Percentiles rank a stretch among this genome's conserved stretches.
Evolutionary conservation across 768 basidiomycete genomes (phyloP).

Genomic region (Amanita jacksonii): DNA sequence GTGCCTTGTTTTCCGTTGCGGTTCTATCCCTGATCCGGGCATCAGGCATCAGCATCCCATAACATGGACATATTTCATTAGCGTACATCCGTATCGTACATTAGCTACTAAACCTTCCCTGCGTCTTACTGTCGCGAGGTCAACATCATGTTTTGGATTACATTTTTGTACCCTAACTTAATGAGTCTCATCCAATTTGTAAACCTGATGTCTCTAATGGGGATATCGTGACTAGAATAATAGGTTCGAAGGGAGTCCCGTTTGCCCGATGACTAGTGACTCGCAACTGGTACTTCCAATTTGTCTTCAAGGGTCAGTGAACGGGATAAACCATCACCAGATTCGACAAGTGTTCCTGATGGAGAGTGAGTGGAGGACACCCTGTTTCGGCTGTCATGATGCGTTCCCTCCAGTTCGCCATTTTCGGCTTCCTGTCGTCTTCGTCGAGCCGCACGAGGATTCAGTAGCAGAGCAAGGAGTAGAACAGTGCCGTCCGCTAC

Average conservation of each 20-base stretch:
- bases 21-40: too few relatives aligned
- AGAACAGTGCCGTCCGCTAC: conserved; percentile 55
- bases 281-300: too few relatives aligned
- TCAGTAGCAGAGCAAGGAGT: conserved; percentile 52
- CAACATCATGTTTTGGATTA: conserved; percentile 3
- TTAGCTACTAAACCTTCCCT: background rate
- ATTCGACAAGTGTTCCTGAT: background rate
- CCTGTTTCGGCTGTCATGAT: too few relatives aligned
- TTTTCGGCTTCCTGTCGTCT: conserved; percentile 10
- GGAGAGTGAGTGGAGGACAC: too few relatives aligned
- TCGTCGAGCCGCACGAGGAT: conserved; percentile 42
- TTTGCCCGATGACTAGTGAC: too few relatives aligned
- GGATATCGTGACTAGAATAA: background rate
- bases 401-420: background rate
- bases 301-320: too few relatives aligned
- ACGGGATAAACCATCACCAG: too few relatives aligned
- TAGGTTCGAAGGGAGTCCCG: background rate
- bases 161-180: conserved; percentile 3
- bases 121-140: background rate
- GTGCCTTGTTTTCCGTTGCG: too few relatives aligned
- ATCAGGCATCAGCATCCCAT: too few relatives aligned
- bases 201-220: background rate
- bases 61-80: conserved; percentile 3
- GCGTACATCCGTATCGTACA: conserved; percentile 1
- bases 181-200: background rate